Base-by-base conservation (phyloP, 2,329 filamentous ascomycete species). In the Fusarium paranaense region DNA sequence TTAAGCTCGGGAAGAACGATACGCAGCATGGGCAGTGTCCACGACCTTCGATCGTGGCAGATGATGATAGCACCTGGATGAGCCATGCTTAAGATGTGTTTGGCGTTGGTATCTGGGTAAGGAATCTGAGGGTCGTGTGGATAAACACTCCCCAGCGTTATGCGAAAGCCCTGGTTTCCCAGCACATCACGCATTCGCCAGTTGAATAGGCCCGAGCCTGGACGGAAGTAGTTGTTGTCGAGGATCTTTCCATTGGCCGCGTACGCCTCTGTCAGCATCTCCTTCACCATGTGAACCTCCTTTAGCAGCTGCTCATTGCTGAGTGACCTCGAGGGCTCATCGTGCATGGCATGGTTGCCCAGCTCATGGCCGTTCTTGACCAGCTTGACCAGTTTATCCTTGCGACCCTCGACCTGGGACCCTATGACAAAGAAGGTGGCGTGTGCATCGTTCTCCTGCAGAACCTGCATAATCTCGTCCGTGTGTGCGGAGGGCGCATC, bases 391-490 rank as follows among this genome's bases (percentile, higher is more conserved):
- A 95, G 85, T 4, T 87, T 82, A 7, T 85, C 83, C 78, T 92
- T 87, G 32, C 86, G 82, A 2, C 88, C 89, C 0, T 85, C 75
- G 11, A 94, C 91, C 83, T 98, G 95, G 4, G 88, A 88, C 10
- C 95, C 95, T 76, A 98, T 97, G 35, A 97, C 88, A 82, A 98
- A 98, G 81, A 97, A 97, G 0, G 95, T 98, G 0, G 95, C 95
- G 22, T 87, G 90, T 16, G 92, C 94, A 66, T 88, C 87, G 78
- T 94, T 87, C 27, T 86, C 85, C 62, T 86, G 85, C n/a, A 98
- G 86, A 0, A 94, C 84, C 50, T 90, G 83, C 64, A 95, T 84
- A 68, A 98, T 95, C 65, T 91, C 89, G 52, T 83, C 79, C 2
- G 95, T 97, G 81, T 94, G 87, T 50, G 88, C 83, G 2, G 93